A percentile compares a stretch with the other conserved stretches of the same genome.
phyloP scores from a whole-genome alignment of 371 early-diverging fungal species.

The Globomyces sp. region DNA sequence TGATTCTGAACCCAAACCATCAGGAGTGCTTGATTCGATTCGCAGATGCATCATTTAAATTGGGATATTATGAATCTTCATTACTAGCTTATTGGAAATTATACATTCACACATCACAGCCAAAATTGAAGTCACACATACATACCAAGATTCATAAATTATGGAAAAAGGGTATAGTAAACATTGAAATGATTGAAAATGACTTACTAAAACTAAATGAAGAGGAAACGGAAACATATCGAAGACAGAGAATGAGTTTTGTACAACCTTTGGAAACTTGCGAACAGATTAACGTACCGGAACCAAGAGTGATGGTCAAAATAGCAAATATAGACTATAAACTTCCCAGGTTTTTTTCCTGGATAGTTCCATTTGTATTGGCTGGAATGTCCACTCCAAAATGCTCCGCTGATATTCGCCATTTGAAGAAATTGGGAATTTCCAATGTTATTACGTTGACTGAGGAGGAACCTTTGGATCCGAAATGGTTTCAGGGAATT shows the following conservation, averaged over 20 bases:
- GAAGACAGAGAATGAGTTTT: constrained; percentile 10
- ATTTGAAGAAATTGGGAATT: constrained; percentile 40
- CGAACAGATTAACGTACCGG: not conserved
- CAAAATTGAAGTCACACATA: constrained; percentile 6
- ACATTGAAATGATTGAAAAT: constrained; percentile 15
- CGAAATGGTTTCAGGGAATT: constrained; percentile 39
- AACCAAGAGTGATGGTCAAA: constrained; percentile 1
- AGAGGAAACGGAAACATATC: constrained; percentile 9
- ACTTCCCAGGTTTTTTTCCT: constrained; percentile 51
- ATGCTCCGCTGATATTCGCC: constrained; percentile 37
- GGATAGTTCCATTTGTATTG: constrained; percentile 42
- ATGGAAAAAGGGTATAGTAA: constrained; percentile 11
- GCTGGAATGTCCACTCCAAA: constrained; percentile 51
- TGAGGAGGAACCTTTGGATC: constrained; percentile 48
- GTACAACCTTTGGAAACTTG: not conserved
- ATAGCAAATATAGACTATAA: constrained; percentile 2
- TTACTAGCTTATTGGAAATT: constrained; percentile 19
- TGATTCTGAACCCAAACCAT: not conserved
- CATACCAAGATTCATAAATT: constrained; percentile 13
- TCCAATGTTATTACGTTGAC: constrained; percentile 46
- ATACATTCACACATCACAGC: not conserved
- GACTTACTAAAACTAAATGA: not conserved
- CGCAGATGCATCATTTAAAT: constrained; percentile 25
- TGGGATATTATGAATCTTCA: not conserved
- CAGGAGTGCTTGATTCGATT: constrained; percentile 16